These are phyloP conservation scores for Colletotrichum salicis DNA, from an alignment of 2,329 filamentous ascomycete species.

Conservation along the genomic window DNA sequence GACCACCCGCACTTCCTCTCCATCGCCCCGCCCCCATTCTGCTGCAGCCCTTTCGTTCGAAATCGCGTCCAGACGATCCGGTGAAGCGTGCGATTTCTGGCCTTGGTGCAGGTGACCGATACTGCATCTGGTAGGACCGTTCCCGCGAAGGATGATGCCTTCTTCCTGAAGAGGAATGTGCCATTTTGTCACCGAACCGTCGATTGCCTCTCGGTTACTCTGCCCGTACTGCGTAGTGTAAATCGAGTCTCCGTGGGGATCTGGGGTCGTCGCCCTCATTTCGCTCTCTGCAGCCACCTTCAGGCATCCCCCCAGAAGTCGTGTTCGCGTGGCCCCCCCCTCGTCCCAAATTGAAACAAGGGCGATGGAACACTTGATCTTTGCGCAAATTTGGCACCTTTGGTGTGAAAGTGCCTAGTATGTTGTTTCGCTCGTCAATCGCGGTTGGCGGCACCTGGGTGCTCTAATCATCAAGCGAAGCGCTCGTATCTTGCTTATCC, in stretches of 20 bases:
- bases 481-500: not conserved
- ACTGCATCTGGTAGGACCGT: not conserved
- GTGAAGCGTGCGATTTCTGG: not conserved
- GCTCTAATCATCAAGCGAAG: not conserved
- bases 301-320: not conserved
- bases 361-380: constrained; percentile 3
- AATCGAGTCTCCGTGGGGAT: not conserved
- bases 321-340: not conserved
- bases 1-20: not conserved
- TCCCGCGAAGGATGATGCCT: not conserved
- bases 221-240: not conserved
- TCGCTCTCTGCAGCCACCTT: not conserved
- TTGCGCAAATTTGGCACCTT: not conserved
- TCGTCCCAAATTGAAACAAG: not conserved
- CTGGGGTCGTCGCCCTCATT: not conserved
- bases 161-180: constrained; percentile 12
- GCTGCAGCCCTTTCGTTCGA: not conserved
- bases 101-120: not conserved
- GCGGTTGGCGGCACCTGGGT: not conserved
- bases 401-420: not conserved
- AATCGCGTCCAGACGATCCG: not conserved
- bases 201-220: not conserved
- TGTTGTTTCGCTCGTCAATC: not conserved
- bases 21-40: not conserved
- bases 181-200: not conserved